Percentiles rank a stretch among this genome's conserved stretches.
phyloP scores from a whole-genome alignment of 2,329 filamentous ascomycete genomes.

The Arthrobotrys iridis region DNA sequence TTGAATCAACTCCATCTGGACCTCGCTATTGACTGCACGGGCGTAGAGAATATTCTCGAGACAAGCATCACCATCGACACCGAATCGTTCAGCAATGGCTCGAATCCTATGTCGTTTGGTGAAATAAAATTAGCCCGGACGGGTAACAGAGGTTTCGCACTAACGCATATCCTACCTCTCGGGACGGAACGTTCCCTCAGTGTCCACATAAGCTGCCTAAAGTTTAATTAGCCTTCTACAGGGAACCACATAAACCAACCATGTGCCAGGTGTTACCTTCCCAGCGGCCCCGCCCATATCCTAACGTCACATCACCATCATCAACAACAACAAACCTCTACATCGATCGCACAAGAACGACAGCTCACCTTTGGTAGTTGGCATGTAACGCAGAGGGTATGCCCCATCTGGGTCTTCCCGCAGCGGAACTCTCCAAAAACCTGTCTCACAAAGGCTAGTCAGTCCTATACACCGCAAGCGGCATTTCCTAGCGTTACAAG shows the following conservation, averaged over 20 bases:
- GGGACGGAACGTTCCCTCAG: conserved; percentile 73
- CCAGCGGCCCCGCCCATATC: conserved; percentile 74
- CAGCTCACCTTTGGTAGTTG: conserved; percentile 64
- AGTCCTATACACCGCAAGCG: neutral
- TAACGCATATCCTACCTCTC: conserved; percentile 62
- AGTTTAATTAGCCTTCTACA: conserved; percentile 1
- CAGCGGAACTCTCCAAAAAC: conserved; percentile 72
- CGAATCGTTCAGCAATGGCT: conserved; percentile 46
- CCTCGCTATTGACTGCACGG: conserved; percentile 73
- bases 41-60: conserved; percentile 75
- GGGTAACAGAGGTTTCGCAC: neutral
- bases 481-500: neutral
- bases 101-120: conserved; percentile 57
- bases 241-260: neutral
- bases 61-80: conserved; percentile 68
- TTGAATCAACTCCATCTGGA: conserved; percentile 73
- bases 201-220: conserved; percentile 70
- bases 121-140: neutral
- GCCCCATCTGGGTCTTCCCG: conserved; percentile 75
- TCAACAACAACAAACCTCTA: conserved; percentile 19
- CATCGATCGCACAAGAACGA: neutral
- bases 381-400: conserved; percentile 74
- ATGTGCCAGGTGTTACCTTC: conserved; percentile 65
- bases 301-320: conserved; percentile 55
- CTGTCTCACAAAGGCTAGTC: conserved; percentile 57